Conservation (phyloP, 2,329 filamentous ascomycete genomes). For the Cryphonectria carpinicola region DNA sequence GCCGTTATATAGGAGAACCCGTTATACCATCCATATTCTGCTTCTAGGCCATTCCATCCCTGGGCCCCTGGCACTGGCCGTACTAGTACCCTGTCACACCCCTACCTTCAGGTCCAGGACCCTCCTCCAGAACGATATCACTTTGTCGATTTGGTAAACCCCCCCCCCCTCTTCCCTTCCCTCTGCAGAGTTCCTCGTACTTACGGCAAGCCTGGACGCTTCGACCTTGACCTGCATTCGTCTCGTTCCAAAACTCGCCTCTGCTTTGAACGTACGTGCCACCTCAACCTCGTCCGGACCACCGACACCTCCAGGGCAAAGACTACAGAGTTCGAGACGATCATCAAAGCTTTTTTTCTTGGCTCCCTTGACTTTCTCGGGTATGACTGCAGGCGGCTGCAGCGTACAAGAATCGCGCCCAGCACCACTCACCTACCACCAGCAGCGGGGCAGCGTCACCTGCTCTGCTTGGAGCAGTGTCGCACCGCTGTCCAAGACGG, state of each 20-base stretch:
- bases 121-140: conserved; percentile 11
- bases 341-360: not conserved
- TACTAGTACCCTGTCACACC: not conserved
- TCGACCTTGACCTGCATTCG: conserved; percentile 1
- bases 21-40: conserved; percentile 1
- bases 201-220: not conserved
- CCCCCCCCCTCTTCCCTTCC: not conserved
- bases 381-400: conserved; percentile 24
- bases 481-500: conserved; percentile 19
- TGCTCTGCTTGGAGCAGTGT: conserved; percentile 7
- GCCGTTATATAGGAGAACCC: conserved; percentile 8
- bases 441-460: conserved; percentile 7
- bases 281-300: conserved; percentile 1
- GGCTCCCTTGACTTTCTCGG: conserved; percentile 10
- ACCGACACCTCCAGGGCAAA: not conserved
- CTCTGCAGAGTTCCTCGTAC: conserved; percentile 1
- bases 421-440: conserved; percentile 6
- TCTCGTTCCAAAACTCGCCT: not conserved
- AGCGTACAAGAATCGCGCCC: conserved; percentile 11
- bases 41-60: conserved; percentile 17
- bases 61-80: not conserved
- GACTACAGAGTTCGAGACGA: not conserved
- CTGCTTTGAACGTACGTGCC: not conserved
- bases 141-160: conserved; percentile 4
- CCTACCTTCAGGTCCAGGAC: conserved; percentile 1